Percentiles rank a stretch among this genome's conserved stretches.
These are phyloP conservation scores for Teunomyces barrocoloradensis DNA, from an alignment of 805 yeast genomes.

Conservation along the genomic window DNA sequence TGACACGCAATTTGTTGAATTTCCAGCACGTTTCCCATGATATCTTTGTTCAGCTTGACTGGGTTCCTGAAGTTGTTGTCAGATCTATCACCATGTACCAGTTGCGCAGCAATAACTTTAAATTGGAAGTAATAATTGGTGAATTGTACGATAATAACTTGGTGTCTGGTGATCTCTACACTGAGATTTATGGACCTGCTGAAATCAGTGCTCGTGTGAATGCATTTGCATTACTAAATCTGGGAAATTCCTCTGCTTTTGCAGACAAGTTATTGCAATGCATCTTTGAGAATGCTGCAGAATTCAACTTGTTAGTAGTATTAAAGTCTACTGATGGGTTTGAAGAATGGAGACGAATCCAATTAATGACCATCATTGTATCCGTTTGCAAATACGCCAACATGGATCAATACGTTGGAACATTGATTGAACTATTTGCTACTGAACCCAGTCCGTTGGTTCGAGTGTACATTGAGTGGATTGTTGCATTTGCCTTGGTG, in stretches of 20 bases:
- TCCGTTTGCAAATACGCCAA: constrained; percentile 38
- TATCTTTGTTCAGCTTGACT: constrained; percentile 39
- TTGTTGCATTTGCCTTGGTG: constrained; percentile 47
- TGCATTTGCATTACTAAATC: constrained; percentile 46
- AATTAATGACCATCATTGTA: constrained; percentile 52
- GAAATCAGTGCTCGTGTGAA: constrained; percentile 56
- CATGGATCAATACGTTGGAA: constrained; percentile 19
- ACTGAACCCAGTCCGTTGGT: constrained; percentile 77
- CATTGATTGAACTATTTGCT: constrained; percentile 35
- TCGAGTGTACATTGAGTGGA: constrained; percentile 79
- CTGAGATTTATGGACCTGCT: constrained; percentile 50
- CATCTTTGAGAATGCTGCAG: constrained; percentile 35
- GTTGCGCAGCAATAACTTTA: constrained; percentile 53
- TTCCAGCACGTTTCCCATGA: constrained; percentile 37
- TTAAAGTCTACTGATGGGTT: constrained; percentile 59
- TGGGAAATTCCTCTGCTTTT: constrained; percentile 24
- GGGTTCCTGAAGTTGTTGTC: constrained; percentile 54
- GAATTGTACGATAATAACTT: constrained; percentile 47
- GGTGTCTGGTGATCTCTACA: constrained; percentile 38
- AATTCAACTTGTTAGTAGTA: constrained; percentile 47
- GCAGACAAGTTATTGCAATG: constrained; percentile 30
- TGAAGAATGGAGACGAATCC: constrained; percentile 67
- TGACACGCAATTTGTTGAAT: constrained; percentile 46
- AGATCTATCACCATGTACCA: constrained; percentile 49
- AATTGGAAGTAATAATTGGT: constrained; percentile 58